Evolutionary conservation across 352 stramenopile species (phyloP), one percentile per base, ranked within the genome.

Genomic region (Globisporangium apiculatum): DNA sequence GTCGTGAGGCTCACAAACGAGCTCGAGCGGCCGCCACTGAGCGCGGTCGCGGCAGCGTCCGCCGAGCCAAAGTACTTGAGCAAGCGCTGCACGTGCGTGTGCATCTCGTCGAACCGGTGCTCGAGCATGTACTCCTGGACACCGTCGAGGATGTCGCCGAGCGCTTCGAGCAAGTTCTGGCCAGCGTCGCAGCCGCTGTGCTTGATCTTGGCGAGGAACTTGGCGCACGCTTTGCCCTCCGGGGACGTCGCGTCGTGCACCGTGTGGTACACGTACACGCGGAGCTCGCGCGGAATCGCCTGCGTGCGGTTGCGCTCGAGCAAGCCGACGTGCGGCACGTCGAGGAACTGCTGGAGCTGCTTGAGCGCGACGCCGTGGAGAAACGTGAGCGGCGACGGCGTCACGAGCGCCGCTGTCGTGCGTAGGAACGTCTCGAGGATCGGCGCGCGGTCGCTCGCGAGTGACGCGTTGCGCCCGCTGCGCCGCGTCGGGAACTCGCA

Each of bases 71-170:
- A 71, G n/a, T 67, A 66, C 52, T 86, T 78, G 55, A 91, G 71
- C 46, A 90, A 57, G 31, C 79, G 68, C 52, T 89, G 70, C 14
- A 91, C 70, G 42, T 87, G 77, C 5, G 66, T 55, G 31, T 73
- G 67, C 79, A 94, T 91, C 51, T 94, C 84, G 36, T 88, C 78
- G 51, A 79, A 91, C 0, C 84, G 81, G 51, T 94, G 82, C 58
- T 91, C 79, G 3, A 94, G 75, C 84, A 94, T 94, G 46, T 94
- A 91, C 62, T 90, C 79, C 62, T 94, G 84, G 8, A 94, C 78
- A 42, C 71, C 79, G 51, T 94, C 84, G 38, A 94, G 72, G 54
- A 91, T 86, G 8, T 87, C 75, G 6, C 79, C 84, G 11, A 91
- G 73, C 55, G 89, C 79, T 55, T 94, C 73, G 9, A 94, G 53